Evolutionary conservation across 345 rosid genomes (phyloP), one percentile per base, ranked within the genome.

Genomic region (Eucalyptus victrix): DNA sequence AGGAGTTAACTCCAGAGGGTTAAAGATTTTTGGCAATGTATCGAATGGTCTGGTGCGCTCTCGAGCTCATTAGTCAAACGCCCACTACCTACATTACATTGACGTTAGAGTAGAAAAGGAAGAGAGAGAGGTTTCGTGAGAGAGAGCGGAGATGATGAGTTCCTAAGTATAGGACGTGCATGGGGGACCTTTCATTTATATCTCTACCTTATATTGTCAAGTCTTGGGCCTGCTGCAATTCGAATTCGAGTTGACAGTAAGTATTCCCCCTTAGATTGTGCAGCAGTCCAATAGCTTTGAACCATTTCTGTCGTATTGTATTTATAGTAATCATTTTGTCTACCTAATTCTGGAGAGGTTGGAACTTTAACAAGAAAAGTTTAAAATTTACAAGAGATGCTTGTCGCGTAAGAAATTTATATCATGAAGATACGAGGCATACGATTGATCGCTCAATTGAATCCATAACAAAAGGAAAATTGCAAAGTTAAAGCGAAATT

Each of bases 1-100:
- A 95, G 92, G 86, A 92, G 90, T 91, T 90, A 92, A 87, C 89
- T 65, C 88, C 99, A 96, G 98, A 92, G 92, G 89, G 93, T 92
- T 93, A 90, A 90, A 94, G 91, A 89, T 93, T 89, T 92, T 86
- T 90, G 96, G 95, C 89, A 93, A 92, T 89, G 90, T 88, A 88
- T 89, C 80, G 6, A 62, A 65, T 93, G 17, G 47, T 76, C 47
- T 88, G 88, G 58, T 89, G 87, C 87, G 87, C 72, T 91, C 90
- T 90, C 91, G 83, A 91, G 91, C 90, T 91, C 92, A 90, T 91
- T 90, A 87, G 91, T 92, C 93, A 94, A 89, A 40, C 83, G 83
- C 83, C 83, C 47, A 40, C 83, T 26, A 76, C 47, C 47, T 40
- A 76, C 83, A 76, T 40, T 76, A 40, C 30, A 76, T 21, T 76